phyloP scores from a whole-genome alignment of 2,329 filamentous ascomycete species.

The Cercospora beticola region DNA sequence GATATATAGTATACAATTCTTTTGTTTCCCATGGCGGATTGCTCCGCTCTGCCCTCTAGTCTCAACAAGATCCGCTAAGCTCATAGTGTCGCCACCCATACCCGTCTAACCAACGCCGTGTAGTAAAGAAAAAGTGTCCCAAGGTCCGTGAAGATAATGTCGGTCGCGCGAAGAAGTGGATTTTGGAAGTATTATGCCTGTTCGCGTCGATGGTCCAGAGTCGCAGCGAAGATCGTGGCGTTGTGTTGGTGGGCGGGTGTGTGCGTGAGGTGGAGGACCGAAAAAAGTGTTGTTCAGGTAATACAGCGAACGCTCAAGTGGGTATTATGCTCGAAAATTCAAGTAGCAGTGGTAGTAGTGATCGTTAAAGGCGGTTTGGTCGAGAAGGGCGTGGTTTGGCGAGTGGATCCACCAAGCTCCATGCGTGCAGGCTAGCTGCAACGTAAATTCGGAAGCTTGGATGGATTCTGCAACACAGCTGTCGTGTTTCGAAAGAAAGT shows the following conservation, averaged over 20 bases:
- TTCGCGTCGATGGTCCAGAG: background rate
- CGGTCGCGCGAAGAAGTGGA: slow-evolving; percentile 1
- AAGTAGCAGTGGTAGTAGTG: slow-evolving; percentile 5
- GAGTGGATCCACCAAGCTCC: slow-evolving; percentile 10
- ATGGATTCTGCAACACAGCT: slow-evolving; percentile 3
- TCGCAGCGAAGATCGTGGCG: slow-evolving; percentile 5
- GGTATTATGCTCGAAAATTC: slow-evolving; percentile 26
- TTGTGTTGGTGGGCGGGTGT: slow-evolving; percentile 1
- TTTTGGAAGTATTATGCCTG: slow-evolving; percentile 6
- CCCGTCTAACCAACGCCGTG: slow-evolving; percentile 26
- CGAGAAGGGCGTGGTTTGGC: slow-evolving; percentile 5
- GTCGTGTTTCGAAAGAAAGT: slow-evolving; percentile 5
- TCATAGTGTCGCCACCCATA: slow-evolving; percentile 21
- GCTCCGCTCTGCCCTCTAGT: slow-evolving; percentile 25
- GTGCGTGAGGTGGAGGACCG: slow-evolving; percentile 9
- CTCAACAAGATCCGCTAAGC: slow-evolving; percentile 19
- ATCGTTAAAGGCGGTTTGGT: slow-evolving; percentile 10
- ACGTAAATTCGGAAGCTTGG: slow-evolving; percentile 14
- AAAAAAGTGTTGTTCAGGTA: slow-evolving; percentile 12
- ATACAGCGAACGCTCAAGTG: slow-evolving; percentile 26
- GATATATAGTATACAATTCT: slow-evolving; percentile 21
- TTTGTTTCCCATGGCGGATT: slow-evolving; percentile 24
- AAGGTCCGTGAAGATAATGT: slow-evolving; percentile 16
- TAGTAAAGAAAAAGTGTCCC: slow-evolving; percentile 8
- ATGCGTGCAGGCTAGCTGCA: slow-evolving; percentile 16